phyloP scores from a whole-genome alignment of 148 eudicot genomes.

The Amaranthus palmeri region DNA sequence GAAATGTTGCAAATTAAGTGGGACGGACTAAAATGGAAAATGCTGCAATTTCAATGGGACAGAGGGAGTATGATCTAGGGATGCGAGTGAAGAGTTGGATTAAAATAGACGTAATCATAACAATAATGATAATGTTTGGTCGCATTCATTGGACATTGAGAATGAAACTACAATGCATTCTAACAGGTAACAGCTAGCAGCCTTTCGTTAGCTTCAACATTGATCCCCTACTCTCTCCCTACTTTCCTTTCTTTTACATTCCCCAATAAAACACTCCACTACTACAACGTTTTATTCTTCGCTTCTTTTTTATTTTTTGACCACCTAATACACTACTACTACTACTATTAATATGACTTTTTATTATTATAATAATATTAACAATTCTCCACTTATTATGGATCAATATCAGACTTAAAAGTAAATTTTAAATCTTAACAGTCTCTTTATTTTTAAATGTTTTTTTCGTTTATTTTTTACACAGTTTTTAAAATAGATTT shows the following conservation, averaged over 20 bases:
- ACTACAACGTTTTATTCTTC: no score
- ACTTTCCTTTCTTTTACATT: neutral
- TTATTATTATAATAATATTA: no score
- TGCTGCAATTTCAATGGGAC: no score
- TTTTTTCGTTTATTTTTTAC: no score
- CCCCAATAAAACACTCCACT: neutral
- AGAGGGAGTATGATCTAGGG: conserved; percentile 28
- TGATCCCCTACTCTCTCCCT: conserved; percentile 3
- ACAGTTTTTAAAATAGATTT: no score
- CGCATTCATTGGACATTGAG: conserved; percentile 15
- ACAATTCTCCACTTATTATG: no score
- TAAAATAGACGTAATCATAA: conserved; percentile 19
- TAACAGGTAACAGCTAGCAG: conserved; percentile 10
- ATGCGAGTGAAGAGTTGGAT: conserved; percentile 21
- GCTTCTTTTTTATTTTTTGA: neutral
- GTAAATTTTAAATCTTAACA: no score
- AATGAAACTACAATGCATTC: conserved; percentile 1
- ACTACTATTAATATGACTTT: neutral
- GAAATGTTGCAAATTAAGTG: no score
- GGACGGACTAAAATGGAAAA: no score
- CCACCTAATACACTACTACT: neutral
- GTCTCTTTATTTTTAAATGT: no score
- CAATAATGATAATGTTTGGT: conserved; percentile 24
- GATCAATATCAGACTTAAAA: no score
- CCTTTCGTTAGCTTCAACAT: conserved; percentile 17